Conservation (phyloP, 2,329 filamentous ascomycete species). For the Xylariaceae sp. region DNA sequence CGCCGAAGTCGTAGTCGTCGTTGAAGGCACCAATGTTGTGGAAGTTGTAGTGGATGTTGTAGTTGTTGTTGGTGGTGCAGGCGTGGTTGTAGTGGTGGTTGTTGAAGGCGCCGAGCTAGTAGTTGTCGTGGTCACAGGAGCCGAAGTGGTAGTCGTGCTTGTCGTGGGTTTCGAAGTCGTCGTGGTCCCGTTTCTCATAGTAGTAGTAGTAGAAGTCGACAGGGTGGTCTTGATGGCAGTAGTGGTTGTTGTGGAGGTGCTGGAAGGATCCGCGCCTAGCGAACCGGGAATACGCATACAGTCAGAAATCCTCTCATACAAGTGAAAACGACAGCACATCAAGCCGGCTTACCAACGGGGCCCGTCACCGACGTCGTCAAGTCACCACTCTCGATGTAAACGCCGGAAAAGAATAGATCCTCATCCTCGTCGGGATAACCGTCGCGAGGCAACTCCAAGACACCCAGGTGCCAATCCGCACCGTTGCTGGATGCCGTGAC, state of each 20-base stretch:
- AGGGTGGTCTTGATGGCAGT: neutral
- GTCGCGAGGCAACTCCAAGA: slow-evolving; percentile 57
- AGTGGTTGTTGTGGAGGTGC: neutral
- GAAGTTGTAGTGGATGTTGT: slow-evolving; percentile 12
- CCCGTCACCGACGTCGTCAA: slow-evolving; percentile 33
- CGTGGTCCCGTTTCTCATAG: neutral
- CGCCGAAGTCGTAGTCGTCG: slow-evolving; percentile 16
- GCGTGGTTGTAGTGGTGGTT: neutral
- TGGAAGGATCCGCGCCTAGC: slow-evolving; percentile 10
- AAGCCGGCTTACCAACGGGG: slow-evolving; percentile 15
- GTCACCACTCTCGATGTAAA: slow-evolving; percentile 60
- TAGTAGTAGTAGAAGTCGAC: slow-evolving; percentile 4
- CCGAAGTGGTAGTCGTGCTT: neutral
- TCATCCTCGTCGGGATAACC: slow-evolving; percentile 51
- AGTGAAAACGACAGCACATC: neutral
- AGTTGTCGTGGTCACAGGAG: neutral
- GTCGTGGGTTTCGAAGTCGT: too few relatives aligned
- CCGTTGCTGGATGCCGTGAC: slow-evolving; percentile 60
- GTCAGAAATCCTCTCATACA: neutral
- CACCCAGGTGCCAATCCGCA: slow-evolving; percentile 67
- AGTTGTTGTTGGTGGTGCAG: neutral
- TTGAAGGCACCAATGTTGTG: slow-evolving; percentile 10
- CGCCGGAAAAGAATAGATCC: slow-evolving; percentile 67
- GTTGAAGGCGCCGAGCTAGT: neutral
- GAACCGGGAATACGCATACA: slow-evolving; percentile 1